A percentile compares a stretch with the other conserved stretches of the same genome.
phyloP scores from a whole-genome alignment of 2,329 filamentous ascomycete genomes.

The Didymella pinodella region DNA sequence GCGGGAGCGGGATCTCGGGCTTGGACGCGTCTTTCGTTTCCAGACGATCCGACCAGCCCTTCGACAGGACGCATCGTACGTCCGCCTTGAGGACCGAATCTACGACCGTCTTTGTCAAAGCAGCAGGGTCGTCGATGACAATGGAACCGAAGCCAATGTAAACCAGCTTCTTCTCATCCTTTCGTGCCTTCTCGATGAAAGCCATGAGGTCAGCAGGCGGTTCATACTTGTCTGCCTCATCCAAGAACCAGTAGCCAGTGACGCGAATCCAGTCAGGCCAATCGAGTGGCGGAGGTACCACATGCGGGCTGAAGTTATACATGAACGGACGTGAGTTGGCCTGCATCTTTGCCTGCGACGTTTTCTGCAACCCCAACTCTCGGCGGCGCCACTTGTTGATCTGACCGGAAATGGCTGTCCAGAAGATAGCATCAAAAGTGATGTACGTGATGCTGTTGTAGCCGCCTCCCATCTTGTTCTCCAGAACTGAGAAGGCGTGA shows the following conservation, averaged over 20 bases:
- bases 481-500: conserved; percentile 92
- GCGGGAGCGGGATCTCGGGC: conserved; percentile 73
- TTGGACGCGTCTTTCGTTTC: conserved; percentile 65
- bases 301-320: conserved; percentile 94
- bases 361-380: conserved; percentile 78
- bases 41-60: conserved; percentile 93
- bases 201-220: conserved; percentile 77
- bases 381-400: conserved; percentile 92
- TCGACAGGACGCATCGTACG: conserved; percentile 92
- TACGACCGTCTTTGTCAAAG: conserved; percentile 90
- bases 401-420: conserved; percentile 90
- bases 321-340: conserved; percentile 97
- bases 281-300: conserved; percentile 92
- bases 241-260: conserved; percentile 97
- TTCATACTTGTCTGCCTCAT: conserved; percentile 73
- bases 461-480: conserved; percentile 90
- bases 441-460: conserved; percentile 97
- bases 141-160: conserved; percentile 98
- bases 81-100: conserved; percentile 90
- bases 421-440: conserved; percentile 96
- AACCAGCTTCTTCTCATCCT: conserved; percentile 87
- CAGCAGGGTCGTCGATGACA: conserved; percentile 86
- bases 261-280: conserved; percentile 98
- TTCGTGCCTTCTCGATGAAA: conserved; percentile 84
- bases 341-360: conserved; percentile 88